Evolutionary conservation across 2,329 filamentous ascomycete species (phyloP).

Genomic region (Fusarium algeriense): DNA sequence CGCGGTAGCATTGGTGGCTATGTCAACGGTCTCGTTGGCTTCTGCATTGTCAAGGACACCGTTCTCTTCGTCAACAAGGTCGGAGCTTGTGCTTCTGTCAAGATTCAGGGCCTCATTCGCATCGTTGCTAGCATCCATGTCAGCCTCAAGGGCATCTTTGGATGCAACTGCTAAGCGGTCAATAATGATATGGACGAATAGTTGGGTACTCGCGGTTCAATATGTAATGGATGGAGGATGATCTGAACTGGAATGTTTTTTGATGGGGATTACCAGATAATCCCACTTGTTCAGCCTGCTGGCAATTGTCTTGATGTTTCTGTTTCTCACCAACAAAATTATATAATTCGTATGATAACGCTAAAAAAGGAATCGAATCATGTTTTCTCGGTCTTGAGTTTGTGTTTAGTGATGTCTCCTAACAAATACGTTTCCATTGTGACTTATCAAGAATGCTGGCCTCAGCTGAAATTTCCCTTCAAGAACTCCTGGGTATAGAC

Average conservation of each 20-base stretch:
- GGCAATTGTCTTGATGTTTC: slow-evolving; percentile 11
- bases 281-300: slow-evolving; percentile 7
- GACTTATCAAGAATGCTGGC: background rate
- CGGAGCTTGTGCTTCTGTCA: slow-evolving; percentile 45
- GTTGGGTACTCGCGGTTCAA: slow-evolving; percentile 2
- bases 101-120: slow-evolving; percentile 50
- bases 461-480: background rate
- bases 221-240: slow-evolving; percentile 25
- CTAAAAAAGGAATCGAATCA: background rate
- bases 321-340: background rate
- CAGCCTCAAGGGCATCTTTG: slow-evolving; percentile 48
- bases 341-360: slow-evolving; percentile 25
- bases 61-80: slow-evolving; percentile 46
- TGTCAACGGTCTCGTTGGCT: slow-evolving; percentile 48
- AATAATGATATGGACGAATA: background rate
- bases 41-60: slow-evolving; percentile 51
- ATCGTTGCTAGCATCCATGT: slow-evolving; percentile 50
- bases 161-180: slow-evolving; percentile 51
- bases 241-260: slow-evolving; percentile 9
- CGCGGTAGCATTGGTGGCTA: slow-evolving; percentile 47
- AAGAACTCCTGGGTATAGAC: slow-evolving; percentile 24
- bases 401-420: background rate
- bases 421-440: background rate
- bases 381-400: background rate
- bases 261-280: slow-evolving; percentile 29